Percentiles rank a stretch among this genome's conserved stretches.
Conservation (phyloP, 441 rosid species). For the Sinapis alba region DNA sequence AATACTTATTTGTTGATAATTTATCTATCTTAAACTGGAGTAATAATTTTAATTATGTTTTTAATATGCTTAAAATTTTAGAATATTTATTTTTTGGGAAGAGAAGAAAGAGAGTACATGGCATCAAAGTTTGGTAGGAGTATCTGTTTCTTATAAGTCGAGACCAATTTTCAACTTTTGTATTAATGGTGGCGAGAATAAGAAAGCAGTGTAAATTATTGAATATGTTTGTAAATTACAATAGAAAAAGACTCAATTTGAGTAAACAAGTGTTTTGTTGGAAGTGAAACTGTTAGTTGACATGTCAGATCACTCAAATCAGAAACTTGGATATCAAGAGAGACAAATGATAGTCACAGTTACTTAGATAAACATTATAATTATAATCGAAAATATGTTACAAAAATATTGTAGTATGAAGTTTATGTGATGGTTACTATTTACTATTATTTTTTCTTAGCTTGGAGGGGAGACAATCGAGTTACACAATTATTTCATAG, state of each 20-base stretch:
- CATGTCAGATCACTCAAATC: conserved; percentile 21
- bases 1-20: too few relatives aligned
- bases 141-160: not conserved
- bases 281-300: conserved; percentile 30
- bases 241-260: not conserved
- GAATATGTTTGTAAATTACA: not conserved
- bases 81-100: too few relatives aligned
- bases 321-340: conserved; percentile 20
- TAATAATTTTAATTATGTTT: too few relatives aligned
- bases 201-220: not conserved
- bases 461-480: conserved; percentile 30
- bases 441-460: conserved; percentile 17
- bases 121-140: not conserved
- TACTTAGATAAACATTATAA: not conserved
- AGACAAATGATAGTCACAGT: conserved; percentile 12
- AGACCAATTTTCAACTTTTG: not conserved
- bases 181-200: not conserved
- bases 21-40: too few relatives aligned
- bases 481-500: conserved; percentile 15
- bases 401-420: not conserved
- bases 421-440: conserved; percentile 23
- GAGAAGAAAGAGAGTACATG: not conserved
- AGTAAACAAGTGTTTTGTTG: conserved; percentile 5
- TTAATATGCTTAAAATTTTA: too few relatives aligned
- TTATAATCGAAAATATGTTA: not conserved